Base-by-base conservation (phyloP, 352 stramenopile species). In the Phytophthora litchii region DNA sequence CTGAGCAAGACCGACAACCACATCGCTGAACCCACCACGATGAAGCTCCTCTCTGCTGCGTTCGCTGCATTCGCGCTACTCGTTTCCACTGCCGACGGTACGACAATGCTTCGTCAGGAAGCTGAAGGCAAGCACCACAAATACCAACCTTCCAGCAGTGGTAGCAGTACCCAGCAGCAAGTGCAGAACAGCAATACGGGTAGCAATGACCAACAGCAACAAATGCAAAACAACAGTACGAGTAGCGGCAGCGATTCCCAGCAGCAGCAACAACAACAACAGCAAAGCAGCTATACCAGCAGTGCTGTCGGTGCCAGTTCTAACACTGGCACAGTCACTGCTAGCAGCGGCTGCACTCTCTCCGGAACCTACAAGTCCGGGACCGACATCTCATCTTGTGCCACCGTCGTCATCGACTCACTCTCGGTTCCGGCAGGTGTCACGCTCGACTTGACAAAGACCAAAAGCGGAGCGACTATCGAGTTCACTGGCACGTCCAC, bases 401-500 rank as follows among this genome's bases (percentile, higher is more conserved):
- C 58, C 27, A 60, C 64, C 20, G 55, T 61, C 12, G 71, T 47
- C 17, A 67, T 76, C 49, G 51, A n/a, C 1, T 44, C 54, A 17
- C 11, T 62, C 6, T 48, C 42, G 4, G 54, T 62, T 9, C 54
- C 54, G 32, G 45, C 54, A n/a, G 20, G 55, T 46, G 46, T 58
- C 20, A 44, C 31, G 19, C 21, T 64, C 10, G 70, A 73, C 46
- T 29, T 79, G 23, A 72, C 52, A 31, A 54, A 53, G 9, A 19
- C 64, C 35, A 63, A 69, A 53, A 57, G 1, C 0, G 69, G 69
- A 14, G 55, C 66, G 3, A 59, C 51, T 31, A 71, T 75, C 44
- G 52, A 51, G 11, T 70, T 75, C 43, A 23, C 32, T 20, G 69
- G 65, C 21, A 75, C 60, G 11, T 72, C 65, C 6, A 78, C 59